A percentile compares a stretch with the other conserved stretches of the same genome.
These are phyloP conservation scores for Psilocybe cyanescens DNA, from an alignment of 768 basidiomycete genomes.

Conservation along the genomic window DNA sequence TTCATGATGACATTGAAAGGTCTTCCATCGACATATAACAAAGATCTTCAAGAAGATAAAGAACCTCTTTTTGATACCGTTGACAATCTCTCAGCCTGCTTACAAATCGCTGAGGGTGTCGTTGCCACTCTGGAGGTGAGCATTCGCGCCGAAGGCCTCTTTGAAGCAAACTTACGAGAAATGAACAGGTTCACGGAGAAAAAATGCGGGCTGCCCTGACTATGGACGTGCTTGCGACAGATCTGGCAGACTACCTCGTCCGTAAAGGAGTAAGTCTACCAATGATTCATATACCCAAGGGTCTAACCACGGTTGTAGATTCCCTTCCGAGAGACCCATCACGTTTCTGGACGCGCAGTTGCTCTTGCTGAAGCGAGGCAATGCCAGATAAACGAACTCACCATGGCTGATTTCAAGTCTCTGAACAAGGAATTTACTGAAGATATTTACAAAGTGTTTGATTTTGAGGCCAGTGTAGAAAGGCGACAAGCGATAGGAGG, in stretches of 20 bases:
- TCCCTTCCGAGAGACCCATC: constrained; percentile 98
- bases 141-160: constrained; percentile 2
- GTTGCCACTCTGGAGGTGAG: constrained; percentile 86
- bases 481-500: constrained; percentile 92
- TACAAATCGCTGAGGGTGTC: constrained; percentile 94
- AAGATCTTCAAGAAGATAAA: constrained; percentile 98
- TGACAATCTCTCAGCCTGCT: constrained; percentile 84
- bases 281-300: background rate
- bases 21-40: constrained; percentile 98
- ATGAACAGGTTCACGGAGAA: constrained; percentile 75
- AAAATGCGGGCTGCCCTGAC: constrained; percentile 92
- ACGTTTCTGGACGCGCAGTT: constrained; percentile 95
- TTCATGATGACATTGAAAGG: constrained; percentile 98
- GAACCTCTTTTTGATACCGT: constrained; percentile 96
- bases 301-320: constrained; percentile 57
- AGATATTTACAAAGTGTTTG: constrained; percentile 84
- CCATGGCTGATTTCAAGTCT: constrained; percentile 76
- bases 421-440: constrained; percentile 79
- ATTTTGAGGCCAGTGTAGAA: constrained; percentile 97
- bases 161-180: background rate
- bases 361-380: constrained; percentile 87
- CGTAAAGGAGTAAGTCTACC: constrained; percentile 85
- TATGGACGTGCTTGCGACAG: constrained; percentile 99
- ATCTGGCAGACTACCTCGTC: constrained; percentile 97
- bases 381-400: constrained; percentile 82